Conservation (phyloP, 106 monocot genomes). For the Posidonia australis region DNA sequence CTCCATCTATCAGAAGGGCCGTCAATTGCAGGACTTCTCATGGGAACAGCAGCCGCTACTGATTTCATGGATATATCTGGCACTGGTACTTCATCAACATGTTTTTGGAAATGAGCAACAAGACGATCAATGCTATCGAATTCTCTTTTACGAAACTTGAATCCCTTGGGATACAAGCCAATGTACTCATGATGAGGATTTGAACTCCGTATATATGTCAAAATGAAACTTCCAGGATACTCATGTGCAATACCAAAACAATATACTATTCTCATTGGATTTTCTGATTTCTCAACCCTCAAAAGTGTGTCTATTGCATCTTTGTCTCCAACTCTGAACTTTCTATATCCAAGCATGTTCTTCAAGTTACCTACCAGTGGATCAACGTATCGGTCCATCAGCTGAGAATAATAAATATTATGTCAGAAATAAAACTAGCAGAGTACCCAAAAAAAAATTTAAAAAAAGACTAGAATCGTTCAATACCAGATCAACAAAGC, state of each 20-base stretch:
- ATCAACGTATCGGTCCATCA: conserved; percentile 96
- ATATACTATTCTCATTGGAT: conserved; percentile 82
- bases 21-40: conserved; percentile 48
- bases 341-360: conserved; percentile 78
- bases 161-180: conserved; percentile 88
- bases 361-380: conserved; percentile 77
- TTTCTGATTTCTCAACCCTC: conserved; percentile 64
- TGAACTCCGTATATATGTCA: conserved; percentile 68
- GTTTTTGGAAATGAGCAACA: conserved; percentile 72
- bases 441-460: not conserved
- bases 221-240: conserved; percentile 85
- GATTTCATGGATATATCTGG: conserved; percentile 25
- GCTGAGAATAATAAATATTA: conserved; percentile 28
- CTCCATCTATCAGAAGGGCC: conserved; percentile 50
- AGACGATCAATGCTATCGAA: conserved; percentile 78
- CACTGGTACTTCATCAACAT: conserved; percentile 57
- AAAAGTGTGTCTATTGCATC: conserved; percentile 56
- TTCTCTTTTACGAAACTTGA: conserved; percentile 73
- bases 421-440: not conserved
- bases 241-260: conserved; percentile 89
- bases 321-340: conserved; percentile 64
- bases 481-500: too few relatives aligned
- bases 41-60: conserved; percentile 86
- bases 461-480: too few relatives aligned
- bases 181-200: conserved; percentile 95